A percentile compares a stretch with the other conserved stretches of the same genome.
Conservation (phyloP, 257 asterid species). For the Haberlea rhodopensis region DNA sequence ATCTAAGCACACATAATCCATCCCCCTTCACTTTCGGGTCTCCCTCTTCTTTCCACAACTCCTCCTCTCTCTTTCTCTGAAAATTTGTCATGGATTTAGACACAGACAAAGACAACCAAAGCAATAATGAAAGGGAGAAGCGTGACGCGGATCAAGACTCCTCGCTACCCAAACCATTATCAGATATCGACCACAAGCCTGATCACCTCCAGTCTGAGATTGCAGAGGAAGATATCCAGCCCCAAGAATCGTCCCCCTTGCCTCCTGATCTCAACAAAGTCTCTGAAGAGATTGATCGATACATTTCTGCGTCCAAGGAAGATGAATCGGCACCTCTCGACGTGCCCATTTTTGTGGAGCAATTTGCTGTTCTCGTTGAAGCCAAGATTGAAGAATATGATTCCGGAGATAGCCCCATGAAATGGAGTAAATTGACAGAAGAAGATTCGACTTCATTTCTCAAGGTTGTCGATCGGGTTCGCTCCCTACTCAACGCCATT, state of each 20-base stretch:
- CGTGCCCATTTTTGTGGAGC: slow-evolving; percentile 61
- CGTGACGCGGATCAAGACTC: too few species aligned
- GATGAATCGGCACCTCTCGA: slow-evolving; percentile 36
- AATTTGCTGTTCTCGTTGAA: slow-evolving; percentile 64
- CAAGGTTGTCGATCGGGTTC: slow-evolving; percentile 38
- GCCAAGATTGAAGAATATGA: slow-evolving; percentile 55
- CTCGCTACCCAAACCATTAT: too few species aligned
- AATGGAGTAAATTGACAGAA: slow-evolving; percentile 45
- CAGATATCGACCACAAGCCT: too few species aligned
- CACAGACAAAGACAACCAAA: slow-evolving; percentile 1
- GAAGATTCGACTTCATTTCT: slow-evolving; percentile 54
- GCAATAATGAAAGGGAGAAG: too few species aligned
- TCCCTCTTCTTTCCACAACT: slow-evolving; percentile 28
- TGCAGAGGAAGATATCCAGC: not conserved
- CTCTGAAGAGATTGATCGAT: slow-evolving; percentile 56
- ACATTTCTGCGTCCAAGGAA: slow-evolving; percentile 31
- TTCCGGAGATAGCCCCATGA: slow-evolving; percentile 36
- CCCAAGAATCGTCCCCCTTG: slow-evolving; percentile 31
- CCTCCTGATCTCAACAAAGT: slow-evolving; percentile 70
- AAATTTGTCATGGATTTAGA: slow-evolving; percentile 46
- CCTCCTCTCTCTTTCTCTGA: slow-evolving; percentile 17
- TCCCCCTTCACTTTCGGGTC: slow-evolving; percentile 33
- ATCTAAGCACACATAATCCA: not conserved
- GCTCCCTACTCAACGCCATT: slow-evolving; percentile 39
- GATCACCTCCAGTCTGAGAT: too few species aligned